Percentiles rank a stretch among this genome's conserved stretches.
phyloP scores from a whole-genome alignment of 2,329 filamentous ascomycete species.

The Ophiognomonia clavigignenti-juglandacearum region DNA sequence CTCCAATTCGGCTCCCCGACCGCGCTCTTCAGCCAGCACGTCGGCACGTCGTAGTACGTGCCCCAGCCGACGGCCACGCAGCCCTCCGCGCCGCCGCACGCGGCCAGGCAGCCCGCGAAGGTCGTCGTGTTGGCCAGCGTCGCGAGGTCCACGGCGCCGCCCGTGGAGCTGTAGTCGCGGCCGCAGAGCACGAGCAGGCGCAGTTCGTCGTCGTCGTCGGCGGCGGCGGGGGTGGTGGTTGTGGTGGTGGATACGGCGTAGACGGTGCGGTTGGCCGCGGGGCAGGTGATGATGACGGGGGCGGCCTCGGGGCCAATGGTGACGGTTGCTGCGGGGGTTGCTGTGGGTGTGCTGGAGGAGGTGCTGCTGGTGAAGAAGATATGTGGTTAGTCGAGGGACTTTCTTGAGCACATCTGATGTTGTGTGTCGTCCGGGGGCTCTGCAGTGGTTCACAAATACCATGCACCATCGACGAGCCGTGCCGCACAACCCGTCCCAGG shows the following conservation, averaged over 20 bases:
- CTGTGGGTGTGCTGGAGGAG: slow-evolving; percentile 1
- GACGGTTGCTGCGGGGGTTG: slow-evolving; percentile 14
- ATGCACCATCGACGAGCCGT: too few species aligned
- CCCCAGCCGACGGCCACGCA: slow-evolving; percentile 34
- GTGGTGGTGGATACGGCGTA: slow-evolving; percentile 19
- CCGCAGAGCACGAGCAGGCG: slow-evolving; percentile 29
- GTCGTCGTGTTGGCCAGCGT: slow-evolving; percentile 19
- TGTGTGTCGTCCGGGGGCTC: too few species aligned
- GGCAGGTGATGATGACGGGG: slow-evolving; percentile 28
- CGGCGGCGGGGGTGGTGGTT: too few species aligned
- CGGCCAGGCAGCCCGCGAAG: slow-evolving; percentile 28
- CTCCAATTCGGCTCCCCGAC: slow-evolving; percentile 24
- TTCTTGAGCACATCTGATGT: too few species aligned
- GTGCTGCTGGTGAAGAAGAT: background rate
- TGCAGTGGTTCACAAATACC: too few species aligned
- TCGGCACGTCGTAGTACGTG: slow-evolving; percentile 19
- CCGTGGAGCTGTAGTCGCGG: slow-evolving; percentile 28
- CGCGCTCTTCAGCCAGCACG: slow-evolving; percentile 32
- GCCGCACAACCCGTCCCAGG: too few species aligned
- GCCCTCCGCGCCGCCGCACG: slow-evolving; percentile 23
- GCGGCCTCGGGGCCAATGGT: slow-evolving; percentile 1
- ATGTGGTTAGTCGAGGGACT: background rate
- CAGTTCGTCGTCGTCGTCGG: too few species aligned
- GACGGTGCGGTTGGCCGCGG: slow-evolving; percentile 29
- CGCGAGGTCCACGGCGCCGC: slow-evolving; percentile 26